phyloP scores from a whole-genome alignment of 352 stramenopile species.

The Phytophthora cryptogea region DNA sequence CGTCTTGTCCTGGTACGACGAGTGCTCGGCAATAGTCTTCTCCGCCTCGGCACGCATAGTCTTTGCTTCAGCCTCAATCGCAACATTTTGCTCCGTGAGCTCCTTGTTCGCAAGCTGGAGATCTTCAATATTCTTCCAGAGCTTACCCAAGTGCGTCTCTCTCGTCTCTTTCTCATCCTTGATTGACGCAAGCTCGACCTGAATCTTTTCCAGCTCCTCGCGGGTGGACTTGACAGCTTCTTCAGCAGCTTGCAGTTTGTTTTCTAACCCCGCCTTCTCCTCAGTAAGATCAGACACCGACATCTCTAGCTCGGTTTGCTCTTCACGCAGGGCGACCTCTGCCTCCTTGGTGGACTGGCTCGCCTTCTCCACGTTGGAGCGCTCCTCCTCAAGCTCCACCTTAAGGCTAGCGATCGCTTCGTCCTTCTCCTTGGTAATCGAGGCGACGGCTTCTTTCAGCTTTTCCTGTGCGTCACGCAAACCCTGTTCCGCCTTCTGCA shows the following conservation, averaged over 20 bases:
- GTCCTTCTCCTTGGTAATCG: slow-evolving; percentile 26
- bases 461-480: slow-evolving; percentile 32
- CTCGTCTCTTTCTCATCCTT: slow-evolving; percentile 45
- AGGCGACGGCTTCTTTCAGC: slow-evolving; percentile 28
- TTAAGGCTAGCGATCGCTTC: slow-evolving; percentile 32
- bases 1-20: slow-evolving; percentile 35
- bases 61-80: slow-evolving; percentile 49
- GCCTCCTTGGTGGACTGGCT: slow-evolving; percentile 16
- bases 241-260: slow-evolving; percentile 22
- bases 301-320: slow-evolving; percentile 25
- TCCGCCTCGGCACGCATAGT: slow-evolving; percentile 45
- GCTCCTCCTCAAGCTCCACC: slow-evolving; percentile 36
- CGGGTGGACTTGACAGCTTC: slow-evolving; percentile 14
- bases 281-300: slow-evolving; percentile 16
- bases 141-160: slow-evolving; percentile 55
- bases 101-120: slow-evolving; percentile 53
- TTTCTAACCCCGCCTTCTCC: slow-evolving; percentile 26
- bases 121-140: slow-evolving; percentile 60
- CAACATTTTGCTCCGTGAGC: slow-evolving; percentile 47
- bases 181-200: slow-evolving; percentile 34
- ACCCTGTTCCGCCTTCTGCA: slow-evolving; percentile 24
- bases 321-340: background rate
- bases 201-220: slow-evolving; percentile 32
- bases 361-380: slow-evolving; percentile 19
- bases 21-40: slow-evolving; percentile 40